phyloP scores from a whole-genome alignment of 23 red algal genomes.

The Cyanidiococcus yangmingshanensis region DNA sequence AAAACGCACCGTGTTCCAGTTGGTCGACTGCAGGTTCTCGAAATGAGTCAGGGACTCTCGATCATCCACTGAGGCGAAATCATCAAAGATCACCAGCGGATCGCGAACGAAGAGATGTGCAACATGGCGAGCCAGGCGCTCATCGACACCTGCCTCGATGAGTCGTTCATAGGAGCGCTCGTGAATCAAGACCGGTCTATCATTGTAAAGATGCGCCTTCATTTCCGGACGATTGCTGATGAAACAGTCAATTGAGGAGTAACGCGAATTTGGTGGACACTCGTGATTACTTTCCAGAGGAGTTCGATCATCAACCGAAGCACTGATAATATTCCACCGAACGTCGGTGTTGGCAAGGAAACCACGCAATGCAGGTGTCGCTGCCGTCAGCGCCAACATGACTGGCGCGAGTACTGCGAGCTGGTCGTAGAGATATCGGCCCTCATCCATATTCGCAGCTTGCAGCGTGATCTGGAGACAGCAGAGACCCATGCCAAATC shows the following conservation, averaged over 20 bases:
- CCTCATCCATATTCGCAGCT: slow-evolving; percentile 67
- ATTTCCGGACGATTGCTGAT: slow-evolving; percentile 43
- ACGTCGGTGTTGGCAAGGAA: slow-evolving; percentile 74
- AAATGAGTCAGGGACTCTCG: slow-evolving; percentile 61
- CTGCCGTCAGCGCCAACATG: slow-evolving; percentile 90
- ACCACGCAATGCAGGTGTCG: slow-evolving; percentile 71
- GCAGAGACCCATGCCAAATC: slow-evolving; percentile 89
- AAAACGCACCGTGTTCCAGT: slow-evolving; percentile 99
- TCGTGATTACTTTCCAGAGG: slow-evolving; percentile 35
- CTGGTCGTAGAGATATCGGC: slow-evolving; percentile 90
- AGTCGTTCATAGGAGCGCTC: slow-evolving; percentile 48
- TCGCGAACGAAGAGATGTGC: slow-evolving; percentile 94
- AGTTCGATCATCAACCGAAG: slow-evolving; percentile 83
- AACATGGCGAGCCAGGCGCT: slow-evolving; percentile 74
- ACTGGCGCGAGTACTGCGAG: slow-evolving; percentile 91
- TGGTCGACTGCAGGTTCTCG: slow-evolving; percentile 98
- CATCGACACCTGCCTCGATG: slow-evolving; percentile 53
- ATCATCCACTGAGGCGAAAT: slow-evolving; percentile 53
- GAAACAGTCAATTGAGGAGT: slow-evolving; percentile 85
- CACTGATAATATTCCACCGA: slow-evolving; percentile 73
- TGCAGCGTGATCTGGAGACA: slow-evolving; percentile 97
- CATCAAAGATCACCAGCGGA: slow-evolving; percentile 85
- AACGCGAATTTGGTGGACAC: slow-evolving; percentile 62
- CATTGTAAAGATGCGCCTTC: slow-evolving; percentile 73
- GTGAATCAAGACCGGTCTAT: slow-evolving; percentile 56